Evolutionary conservation across 2,329 filamentous ascomycete species (phyloP).

Genomic region (Myriosclerotinia duriaeana): DNA sequence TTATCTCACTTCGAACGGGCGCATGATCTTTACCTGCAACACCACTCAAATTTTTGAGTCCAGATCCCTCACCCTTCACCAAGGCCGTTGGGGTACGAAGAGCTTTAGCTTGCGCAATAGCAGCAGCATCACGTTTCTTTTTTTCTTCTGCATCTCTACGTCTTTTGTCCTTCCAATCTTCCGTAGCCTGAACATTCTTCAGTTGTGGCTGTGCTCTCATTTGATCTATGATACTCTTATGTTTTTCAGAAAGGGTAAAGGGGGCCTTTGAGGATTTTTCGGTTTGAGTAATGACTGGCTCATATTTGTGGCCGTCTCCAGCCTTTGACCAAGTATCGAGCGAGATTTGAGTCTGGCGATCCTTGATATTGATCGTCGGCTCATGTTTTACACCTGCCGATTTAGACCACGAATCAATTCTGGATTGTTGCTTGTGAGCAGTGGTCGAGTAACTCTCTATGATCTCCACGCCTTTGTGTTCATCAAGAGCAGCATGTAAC

Average conservation of each 20-base stretch:
- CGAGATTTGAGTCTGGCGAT: slow-evolving; percentile 19
- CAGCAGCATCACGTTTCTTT: slow-evolving; percentile 68
- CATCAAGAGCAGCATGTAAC: slow-evolving; percentile 62
- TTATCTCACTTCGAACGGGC: slow-evolving; percentile 76
- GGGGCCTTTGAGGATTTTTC: not conserved
- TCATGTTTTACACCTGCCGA: slow-evolving; percentile 42
- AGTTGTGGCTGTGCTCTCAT: slow-evolving; percentile 29
- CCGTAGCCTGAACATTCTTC: slow-evolving; percentile 36
- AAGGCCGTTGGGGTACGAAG: slow-evolving; percentile 52
- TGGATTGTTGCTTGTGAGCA: slow-evolving; percentile 55
- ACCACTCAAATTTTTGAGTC: slow-evolving; percentile 67
- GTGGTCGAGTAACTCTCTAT: slow-evolving; percentile 50
- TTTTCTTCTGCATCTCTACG: slow-evolving; percentile 73
- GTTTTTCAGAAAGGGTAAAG: slow-evolving; percentile 19
- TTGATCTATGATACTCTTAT: slow-evolving; percentile 33
- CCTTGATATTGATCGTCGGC: slow-evolving; percentile 13
- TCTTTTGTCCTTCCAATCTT: slow-evolving; percentile 69
- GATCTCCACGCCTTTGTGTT: slow-evolving; percentile 55
- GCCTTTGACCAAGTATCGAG: slow-evolving; percentile 23
- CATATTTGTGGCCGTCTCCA: slow-evolving; percentile 36
- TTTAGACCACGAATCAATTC: slow-evolving; percentile 62
- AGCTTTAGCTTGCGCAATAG: slow-evolving; percentile 68
- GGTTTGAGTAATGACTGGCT: slow-evolving; percentile 29
- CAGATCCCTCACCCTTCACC: slow-evolving; percentile 76
- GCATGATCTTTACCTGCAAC: slow-evolving; percentile 77